Evolutionary conservation across 768 basidiomycete species (phyloP).

Genomic region (Collybia sp.): DNA sequence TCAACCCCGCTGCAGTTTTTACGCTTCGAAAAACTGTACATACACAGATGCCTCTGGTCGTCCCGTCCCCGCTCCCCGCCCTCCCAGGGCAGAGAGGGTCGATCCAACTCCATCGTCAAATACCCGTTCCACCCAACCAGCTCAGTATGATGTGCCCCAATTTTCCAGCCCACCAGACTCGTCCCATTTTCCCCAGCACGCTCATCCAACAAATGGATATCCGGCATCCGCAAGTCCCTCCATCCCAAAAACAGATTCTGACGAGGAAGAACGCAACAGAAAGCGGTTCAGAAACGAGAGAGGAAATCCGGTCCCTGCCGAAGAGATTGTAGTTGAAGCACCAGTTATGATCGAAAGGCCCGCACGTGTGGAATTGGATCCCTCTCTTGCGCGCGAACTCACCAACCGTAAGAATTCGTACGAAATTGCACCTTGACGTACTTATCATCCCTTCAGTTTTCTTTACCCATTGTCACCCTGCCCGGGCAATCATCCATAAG

Average conservation of each 20-base stretch:
- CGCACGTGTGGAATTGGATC: slow-evolving; percentile 46
- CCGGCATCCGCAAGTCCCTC: slow-evolving; percentile 15
- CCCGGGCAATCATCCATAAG: slow-evolving; percentile 72
- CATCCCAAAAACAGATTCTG: slow-evolving; percentile 26
- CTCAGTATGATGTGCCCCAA: slow-evolving; percentile 9
- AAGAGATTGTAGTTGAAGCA: slow-evolving; percentile 37
- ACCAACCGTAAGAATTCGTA: slow-evolving; percentile 53
- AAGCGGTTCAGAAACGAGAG: slow-evolving; percentile 48
- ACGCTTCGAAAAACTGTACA: slow-evolving; percentile 75
- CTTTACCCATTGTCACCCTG: slow-evolving; percentile 78
- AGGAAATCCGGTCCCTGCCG: slow-evolving; percentile 29
- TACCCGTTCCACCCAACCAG: slow-evolving; percentile 10
- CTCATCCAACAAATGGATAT: slow-evolving; percentile 3
- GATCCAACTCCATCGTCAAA: slow-evolving; percentile 20
- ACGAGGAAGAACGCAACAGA: slow-evolving; percentile 32
- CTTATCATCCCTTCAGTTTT: slow-evolving; percentile 47
- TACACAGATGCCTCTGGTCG: slow-evolving; percentile 80
- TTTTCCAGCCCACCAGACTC: slow-evolving; percentile 16
- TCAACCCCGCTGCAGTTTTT: slow-evolving; percentile 47
- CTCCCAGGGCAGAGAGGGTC: slow-evolving; percentile 37
- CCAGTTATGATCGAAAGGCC: slow-evolving; percentile 35
- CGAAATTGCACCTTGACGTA: slow-evolving; percentile 6
- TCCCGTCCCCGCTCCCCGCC: slow-evolving; percentile 69
- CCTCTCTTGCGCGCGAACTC: slow-evolving; percentile 63
- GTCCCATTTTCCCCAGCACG: slow-evolving; percentile 19